Evolutionary conservation across 2,329 filamentous ascomycete species (phyloP), one percentile per base, ranked within the genome.

Genomic region (Diaporthe australafricana): DNA sequence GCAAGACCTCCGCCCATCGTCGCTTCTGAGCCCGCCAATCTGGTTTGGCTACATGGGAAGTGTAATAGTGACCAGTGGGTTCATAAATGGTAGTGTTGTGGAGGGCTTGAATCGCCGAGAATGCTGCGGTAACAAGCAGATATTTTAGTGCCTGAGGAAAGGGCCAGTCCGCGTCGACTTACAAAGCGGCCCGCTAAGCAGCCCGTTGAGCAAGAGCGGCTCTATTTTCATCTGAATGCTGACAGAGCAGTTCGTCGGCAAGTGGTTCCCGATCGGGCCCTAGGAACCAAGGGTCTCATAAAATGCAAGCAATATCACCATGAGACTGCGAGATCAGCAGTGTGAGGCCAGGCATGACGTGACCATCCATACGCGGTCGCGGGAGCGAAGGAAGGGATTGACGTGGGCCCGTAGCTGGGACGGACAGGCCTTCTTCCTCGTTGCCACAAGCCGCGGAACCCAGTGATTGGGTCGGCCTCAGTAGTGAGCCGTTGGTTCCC

Each of bases 261-360:
- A 17, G n/a, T 35, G 7, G 42, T 27, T 38, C 7, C 45, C 30
- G 60, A 38, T 16, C 45, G 30, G 60, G 30, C n/a, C 60, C n/a
- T 38, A 45, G 20, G 12, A 38, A 38, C n/a, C 45, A 50, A 50
- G 60, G 42, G 42, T 65, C 12, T 50, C 60, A 38, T 25, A 25
- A n/a, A 20, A 50, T 38, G 45, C 45, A 65, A 73, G 45, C 68
- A 47, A 40, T 20, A 68, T 68, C 53, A 68, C 65, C 53, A 27
- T 45, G 65, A 68, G 63, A 65, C 50, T 30, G 63, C 55, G 42
- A 63, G 63, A 65, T 65, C 67, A 68, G 42, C 62, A 35, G 57
- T 35, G 27, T 38, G 30, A 50, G 60, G 47, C 20, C 17, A 65
- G 45, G 60, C 60, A 65, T 50, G 60, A 65, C 60, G 30, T 65